A percentile compares a stretch with the other conserved stretches of the same genome.
phyloP scores from a whole-genome alignment of 2,329 filamentous ascomycete genomes.

The Epichloe sibirici region DNA sequence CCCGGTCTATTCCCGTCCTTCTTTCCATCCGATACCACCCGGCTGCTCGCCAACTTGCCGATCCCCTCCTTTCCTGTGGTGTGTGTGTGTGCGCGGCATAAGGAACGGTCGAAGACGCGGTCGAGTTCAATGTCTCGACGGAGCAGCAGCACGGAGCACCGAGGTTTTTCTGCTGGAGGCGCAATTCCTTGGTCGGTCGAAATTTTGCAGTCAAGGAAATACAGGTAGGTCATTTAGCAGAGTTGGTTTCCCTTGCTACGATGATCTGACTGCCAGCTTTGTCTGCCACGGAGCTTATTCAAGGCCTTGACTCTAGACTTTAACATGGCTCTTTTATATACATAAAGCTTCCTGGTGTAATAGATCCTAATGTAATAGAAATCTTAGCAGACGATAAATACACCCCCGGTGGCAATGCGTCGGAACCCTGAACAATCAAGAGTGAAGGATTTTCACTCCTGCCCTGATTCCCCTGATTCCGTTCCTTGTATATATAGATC shows the following conservation, averaged over 20 bases:
- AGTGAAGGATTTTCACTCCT: too few species aligned
- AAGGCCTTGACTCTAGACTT: not conserved
- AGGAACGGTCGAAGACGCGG: not conserved
- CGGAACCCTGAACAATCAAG: too few species aligned
- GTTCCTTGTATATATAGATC: too few species aligned
- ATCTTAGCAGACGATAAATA: too few species aligned
- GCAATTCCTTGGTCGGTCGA: not conserved
- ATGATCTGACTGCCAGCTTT: too few species aligned
- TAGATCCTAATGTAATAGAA: too few species aligned
- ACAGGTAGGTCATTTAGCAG: too few species aligned
- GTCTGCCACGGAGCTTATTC: not conserved
- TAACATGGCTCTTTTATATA: not conserved
- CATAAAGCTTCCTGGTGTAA: too few species aligned
- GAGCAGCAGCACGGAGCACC: too few species aligned
- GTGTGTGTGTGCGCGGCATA: not conserved
- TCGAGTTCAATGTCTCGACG: not conserved
- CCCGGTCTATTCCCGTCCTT: not conserved
- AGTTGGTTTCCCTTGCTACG: too few species aligned
- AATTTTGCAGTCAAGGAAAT: not conserved
- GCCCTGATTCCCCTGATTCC: too few species aligned
- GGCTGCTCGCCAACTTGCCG: not conserved
- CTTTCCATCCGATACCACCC: not conserved
- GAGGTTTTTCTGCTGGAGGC: not conserved
- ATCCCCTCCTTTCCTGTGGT: not conserved
- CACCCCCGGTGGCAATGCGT: too few species aligned